These are phyloP conservation scores for Bidens hawaiensis DNA, from an alignment of 140 eudicot genomes.

Conservation along the genomic window DNA sequence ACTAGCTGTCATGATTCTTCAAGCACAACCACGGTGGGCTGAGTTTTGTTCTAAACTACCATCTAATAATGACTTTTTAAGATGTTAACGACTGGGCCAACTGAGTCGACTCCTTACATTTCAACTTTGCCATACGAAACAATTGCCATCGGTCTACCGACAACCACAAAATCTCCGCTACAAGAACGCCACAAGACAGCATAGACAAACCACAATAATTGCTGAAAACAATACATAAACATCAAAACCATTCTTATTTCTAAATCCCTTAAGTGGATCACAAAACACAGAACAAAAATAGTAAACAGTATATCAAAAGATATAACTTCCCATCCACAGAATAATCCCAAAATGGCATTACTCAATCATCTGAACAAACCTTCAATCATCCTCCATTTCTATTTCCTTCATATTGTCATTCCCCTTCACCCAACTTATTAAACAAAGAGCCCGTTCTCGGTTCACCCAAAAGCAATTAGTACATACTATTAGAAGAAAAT, in stretches of 20 bases:
- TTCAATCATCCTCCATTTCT: slow-evolving; percentile 18
- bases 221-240: not conserved
- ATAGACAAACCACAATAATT: not conserved
- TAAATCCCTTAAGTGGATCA: slow-evolving; percentile 1
- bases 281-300: not conserved
- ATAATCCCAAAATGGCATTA: not conserved
- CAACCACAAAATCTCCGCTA: not conserved
- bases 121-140: not conserved
- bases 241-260: not conserved
- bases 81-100: not conserved
- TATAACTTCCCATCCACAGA: not conserved
- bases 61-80: not conserved
- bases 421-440: slow-evolving; percentile 10
- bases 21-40: not conserved
- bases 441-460: not conserved
- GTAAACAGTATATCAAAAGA: not conserved
- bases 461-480: not conserved
- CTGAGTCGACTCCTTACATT: not conserved
- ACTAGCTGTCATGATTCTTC: not conserved
- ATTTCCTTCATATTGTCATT: slow-evolving; percentile 11
- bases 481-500: not conserved
- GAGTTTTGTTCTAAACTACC: not conserved
- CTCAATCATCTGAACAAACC: slow-evolving; percentile 14
- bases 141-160: not conserved
- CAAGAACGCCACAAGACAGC: not conserved